phyloP scores from a whole-genome alignment of 2,329 filamentous ascomycete genomes.

The Cladosporium sp. region DNA sequence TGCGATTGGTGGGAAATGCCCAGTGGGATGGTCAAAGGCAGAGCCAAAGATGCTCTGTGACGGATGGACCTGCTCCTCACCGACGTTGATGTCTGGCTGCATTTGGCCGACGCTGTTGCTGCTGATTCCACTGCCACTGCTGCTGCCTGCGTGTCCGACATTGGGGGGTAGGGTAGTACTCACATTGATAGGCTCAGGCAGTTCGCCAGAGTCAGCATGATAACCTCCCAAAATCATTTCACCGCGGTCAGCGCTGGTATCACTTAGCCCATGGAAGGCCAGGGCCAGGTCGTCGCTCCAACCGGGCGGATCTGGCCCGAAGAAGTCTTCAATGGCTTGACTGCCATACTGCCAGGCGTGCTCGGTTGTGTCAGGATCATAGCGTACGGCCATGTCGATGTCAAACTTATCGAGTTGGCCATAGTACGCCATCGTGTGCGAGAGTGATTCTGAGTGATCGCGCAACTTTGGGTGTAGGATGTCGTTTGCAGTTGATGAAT shows the following conservation, averaged over 20 bases:
- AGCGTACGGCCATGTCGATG: neutral
- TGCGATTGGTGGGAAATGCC: too few species aligned
- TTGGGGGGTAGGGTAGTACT: too few species aligned
- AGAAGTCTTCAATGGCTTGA: conserved; percentile 1
- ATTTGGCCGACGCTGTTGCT: neutral
- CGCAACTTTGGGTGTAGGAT: too few species aligned
- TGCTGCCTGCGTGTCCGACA: neutral
- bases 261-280: too few species aligned
- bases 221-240: neutral
- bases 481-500: too few species aligned
- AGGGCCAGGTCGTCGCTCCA: neutral
- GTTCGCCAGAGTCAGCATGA: neutral
- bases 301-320: neutral
- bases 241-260: neutral
- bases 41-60: too few species aligned
- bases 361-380: neutral
- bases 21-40: too few species aligned
- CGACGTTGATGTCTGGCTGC: neutral
- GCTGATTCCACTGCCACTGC: neutral
- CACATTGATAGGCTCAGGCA: too few species aligned
- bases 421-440: neutral
- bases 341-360: neutral
- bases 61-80: too few species aligned
- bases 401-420: neutral
- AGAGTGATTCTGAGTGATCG: too few species aligned